Conservation (phyloP, 345 rosid genomes). For the Rhodamnia rubescens region DNA sequence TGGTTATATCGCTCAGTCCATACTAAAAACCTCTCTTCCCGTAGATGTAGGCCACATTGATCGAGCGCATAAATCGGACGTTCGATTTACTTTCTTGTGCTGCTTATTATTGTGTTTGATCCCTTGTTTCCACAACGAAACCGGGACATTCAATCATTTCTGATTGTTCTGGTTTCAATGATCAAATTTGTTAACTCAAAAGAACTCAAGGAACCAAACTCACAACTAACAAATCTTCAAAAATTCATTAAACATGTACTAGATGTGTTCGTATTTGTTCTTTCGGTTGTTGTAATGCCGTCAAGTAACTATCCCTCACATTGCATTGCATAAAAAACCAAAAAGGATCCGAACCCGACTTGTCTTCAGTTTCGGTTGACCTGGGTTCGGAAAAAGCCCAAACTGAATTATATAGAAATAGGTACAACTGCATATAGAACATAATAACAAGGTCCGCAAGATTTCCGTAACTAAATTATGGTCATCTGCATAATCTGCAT, state of each 20-base stretch:
- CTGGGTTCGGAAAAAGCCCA: background rate
- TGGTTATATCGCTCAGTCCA: no score
- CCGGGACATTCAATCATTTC: no score
- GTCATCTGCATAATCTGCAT: background rate
- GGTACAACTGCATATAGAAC: background rate
- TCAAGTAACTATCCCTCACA: background rate
- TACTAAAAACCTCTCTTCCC: no score
- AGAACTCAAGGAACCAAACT: background rate
- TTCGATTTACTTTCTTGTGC: no score
- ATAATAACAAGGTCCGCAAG: background rate
- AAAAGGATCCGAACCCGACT: background rate
- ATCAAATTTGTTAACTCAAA: background rate
- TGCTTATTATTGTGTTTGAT: no score
- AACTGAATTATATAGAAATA: background rate
- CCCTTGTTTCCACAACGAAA: no score
- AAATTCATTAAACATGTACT: background rate
- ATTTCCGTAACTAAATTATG: background rate
- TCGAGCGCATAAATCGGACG: no score
- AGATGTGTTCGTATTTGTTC: background rate
- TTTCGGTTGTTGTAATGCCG: background rate
- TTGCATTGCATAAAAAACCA: background rate
- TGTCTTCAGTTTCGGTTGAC: background rate
- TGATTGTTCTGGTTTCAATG: no score
- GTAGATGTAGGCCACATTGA: no score
- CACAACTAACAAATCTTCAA: background rate